Evolutionary conservation across 2,329 filamentous ascomycete genomes (phyloP), one percentile per base, ranked within the genome.

Genomic region (Botrytis sinoallii): DNA sequence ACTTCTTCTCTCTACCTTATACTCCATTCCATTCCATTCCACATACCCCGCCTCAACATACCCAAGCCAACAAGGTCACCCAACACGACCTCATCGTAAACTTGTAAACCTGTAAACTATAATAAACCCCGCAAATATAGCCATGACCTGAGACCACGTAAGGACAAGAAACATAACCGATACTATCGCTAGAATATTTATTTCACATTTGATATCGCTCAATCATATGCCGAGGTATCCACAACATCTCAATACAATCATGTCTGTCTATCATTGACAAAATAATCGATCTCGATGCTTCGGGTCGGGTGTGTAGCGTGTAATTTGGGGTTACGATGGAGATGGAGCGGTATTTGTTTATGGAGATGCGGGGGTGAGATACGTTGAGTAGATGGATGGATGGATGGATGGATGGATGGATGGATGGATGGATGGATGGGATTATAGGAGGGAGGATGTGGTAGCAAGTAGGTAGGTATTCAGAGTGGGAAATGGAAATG

Each of bases 61-160:
- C 32, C 32, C 3, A 42, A 57, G 18, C 52, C 52, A 57, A 57
- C n/a, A 29, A 0, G 5, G n/a, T 18, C 52, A 2, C 5, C 5
- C 48, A n/a, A 55, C 10, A 7, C 12, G 4, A 5, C 7, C 52
- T 57, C n/a, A 2, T 12, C 4, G 4, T 32, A 32, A 32, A 32
- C 3, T 32, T 32, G 3, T 32, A 32, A 32, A 32, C 3, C 4
- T 32, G 3, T 32, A 32, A 32, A 32, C 3, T 32, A n/a, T n/a
- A 10, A 42, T 32, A 32, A 32, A 57, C 14, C 18, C n/a, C n/a
- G 1, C n/a, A 32, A 32, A 3, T 18, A 2, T 8, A 14, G 2
- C n/a, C 4, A 6, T 6, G 3, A 57, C 3, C n/a, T 7, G 1
- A 18, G 4, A 9, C 12, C 20, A 14, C 3, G 2, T 20, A 4